These are phyloP conservation scores for Gentiana straminea DNA, from an alignment of 257 asterid genomes.

Conservation along the genomic window DNA sequence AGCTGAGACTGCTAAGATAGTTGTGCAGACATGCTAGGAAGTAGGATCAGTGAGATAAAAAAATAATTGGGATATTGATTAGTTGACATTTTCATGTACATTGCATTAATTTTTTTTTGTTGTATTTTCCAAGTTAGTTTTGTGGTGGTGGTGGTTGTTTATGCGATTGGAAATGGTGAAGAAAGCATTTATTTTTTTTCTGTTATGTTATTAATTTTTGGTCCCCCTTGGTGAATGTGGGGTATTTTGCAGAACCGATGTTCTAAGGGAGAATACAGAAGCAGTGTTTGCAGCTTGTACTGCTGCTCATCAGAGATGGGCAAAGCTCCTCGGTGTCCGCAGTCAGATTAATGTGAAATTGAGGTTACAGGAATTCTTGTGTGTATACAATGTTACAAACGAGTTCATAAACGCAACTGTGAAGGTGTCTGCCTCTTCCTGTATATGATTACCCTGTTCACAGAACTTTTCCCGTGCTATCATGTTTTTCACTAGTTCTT, in stretches of 20 bases:
- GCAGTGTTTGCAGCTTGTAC: slow-evolving; percentile 97
- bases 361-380: slow-evolving; percentile 75
- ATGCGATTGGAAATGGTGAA: background rate
- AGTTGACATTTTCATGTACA: too few species aligned
- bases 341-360: slow-evolving; percentile 78
- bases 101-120: too few species aligned
- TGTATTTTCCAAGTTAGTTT: too few species aligned
- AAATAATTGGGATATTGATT: too few species aligned
- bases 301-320: slow-evolving; percentile 99
- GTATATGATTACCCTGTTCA: slow-evolving; percentile 6
- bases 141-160: too few species aligned
- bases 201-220: background rate
- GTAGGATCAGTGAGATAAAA: too few species aligned
- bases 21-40: too few species aligned
- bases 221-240: background rate
- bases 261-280: slow-evolving; percentile 90
- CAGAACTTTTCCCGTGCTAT: slow-evolving; percentile 3
- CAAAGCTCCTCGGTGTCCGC: slow-evolving; percentile 94
- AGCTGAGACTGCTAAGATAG: too few species aligned
- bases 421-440: slow-evolving; percentile 41
- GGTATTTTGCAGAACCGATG: slow-evolving; percentile 60
- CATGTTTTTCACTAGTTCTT: slow-evolving; percentile 26
- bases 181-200: background rate
- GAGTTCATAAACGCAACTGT: slow-evolving; percentile 88
- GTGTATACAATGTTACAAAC: slow-evolving; percentile 75